A percentile compares a stretch with the other conserved stretches of the same genome.
phyloP scores from a whole-genome alignment of 2,329 filamentous ascomycete genomes.

The Penicillium sp. region DNA sequence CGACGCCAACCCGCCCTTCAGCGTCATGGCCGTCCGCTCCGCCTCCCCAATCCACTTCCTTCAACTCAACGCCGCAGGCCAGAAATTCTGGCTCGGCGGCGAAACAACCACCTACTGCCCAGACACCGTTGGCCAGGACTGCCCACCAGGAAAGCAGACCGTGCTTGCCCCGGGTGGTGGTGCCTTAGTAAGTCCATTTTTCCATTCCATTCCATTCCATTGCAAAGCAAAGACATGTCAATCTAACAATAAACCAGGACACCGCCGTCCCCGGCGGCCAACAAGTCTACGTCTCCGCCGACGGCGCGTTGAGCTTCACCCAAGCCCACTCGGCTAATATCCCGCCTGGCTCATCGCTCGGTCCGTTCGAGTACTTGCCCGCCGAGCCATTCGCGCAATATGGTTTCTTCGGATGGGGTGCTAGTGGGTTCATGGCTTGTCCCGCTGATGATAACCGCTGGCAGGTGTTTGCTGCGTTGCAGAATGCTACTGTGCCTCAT shows the following conservation, averaged over 20 bases:
- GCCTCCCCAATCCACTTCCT: slow-evolving; percentile 50
- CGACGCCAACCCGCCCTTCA: slow-evolving; percentile 36
- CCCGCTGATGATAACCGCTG: slow-evolving; percentile 33
- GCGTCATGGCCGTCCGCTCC: slow-evolving; percentile 45
- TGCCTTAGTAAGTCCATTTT: slow-evolving; percentile 32
- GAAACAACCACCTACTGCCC: slow-evolving; percentile 51
- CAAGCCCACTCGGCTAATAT: slow-evolving; percentile 53
- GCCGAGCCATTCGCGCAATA: slow-evolving; percentile 30
- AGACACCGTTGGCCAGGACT: slow-evolving; percentile 27
- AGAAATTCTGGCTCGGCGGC: slow-evolving; percentile 51
- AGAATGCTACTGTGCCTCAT: slow-evolving; percentile 41
- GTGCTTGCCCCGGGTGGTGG: slow-evolving; percentile 43
- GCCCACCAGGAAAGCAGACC: slow-evolving; percentile 49
- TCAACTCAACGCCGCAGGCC: slow-evolving; percentile 47
- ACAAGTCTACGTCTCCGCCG: slow-evolving; percentile 54
- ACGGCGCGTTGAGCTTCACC: slow-evolving; percentile 57
- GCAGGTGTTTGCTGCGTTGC: slow-evolving; percentile 43
- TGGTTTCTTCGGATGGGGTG: slow-evolving; percentile 35
- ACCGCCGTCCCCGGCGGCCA: slow-evolving; percentile 62
- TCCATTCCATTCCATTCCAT: slow-evolving; percentile 21
- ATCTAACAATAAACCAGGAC: slow-evolving; percentile 29
- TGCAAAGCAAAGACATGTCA: no score
- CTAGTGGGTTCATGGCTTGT: slow-evolving; percentile 46
- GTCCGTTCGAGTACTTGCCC: slow-evolving; percentile 47
- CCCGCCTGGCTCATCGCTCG: slow-evolving; percentile 50